Conservation (phyloP, 2,329 filamentous ascomycete genomes). For the Xylaria sp. region DNA sequence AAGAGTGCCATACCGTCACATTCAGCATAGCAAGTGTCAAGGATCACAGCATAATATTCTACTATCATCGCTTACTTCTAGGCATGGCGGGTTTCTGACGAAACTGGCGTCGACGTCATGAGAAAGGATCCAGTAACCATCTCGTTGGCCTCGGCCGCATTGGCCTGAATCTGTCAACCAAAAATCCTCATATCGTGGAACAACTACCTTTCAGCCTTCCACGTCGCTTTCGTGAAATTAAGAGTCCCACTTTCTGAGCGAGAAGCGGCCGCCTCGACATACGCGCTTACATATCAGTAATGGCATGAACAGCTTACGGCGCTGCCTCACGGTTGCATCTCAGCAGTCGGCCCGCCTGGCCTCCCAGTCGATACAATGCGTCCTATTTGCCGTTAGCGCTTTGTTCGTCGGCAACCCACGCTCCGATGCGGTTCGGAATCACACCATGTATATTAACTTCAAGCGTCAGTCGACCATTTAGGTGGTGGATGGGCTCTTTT, state of each 20-base stretch:
- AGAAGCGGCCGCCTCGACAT: conserved; percentile 1
- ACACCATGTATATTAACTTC: conserved; percentile 31
- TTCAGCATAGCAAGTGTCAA: not conserved
- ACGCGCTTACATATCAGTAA: conserved; percentile 3
- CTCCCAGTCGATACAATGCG: conserved; percentile 13
- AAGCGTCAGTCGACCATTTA: conserved; percentile 19
- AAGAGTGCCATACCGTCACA: not conserved
- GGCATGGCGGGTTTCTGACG: not conserved
- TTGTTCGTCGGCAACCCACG: conserved; percentile 25
- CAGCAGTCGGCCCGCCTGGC: conserved; percentile 26
- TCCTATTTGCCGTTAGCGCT: conserved; percentile 16
- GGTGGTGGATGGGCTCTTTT: conserved; percentile 14
- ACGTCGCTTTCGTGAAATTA: not conserved
- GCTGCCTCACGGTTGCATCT: not conserved
- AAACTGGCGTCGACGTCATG: not conserved
- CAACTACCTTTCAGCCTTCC: not conserved
- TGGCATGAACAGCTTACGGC: not conserved
- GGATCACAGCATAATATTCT: not conserved
- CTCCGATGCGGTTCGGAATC: conserved; percentile 30
- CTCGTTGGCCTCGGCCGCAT: not conserved
- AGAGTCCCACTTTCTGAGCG: not conserved
- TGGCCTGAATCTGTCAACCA: conserved; percentile 1
- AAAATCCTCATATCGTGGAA: not conserved
- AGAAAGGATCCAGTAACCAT: not conserved
- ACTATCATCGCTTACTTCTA: not conserved